These are phyloP conservation scores for Protomyces inundatus DNA, from an alignment of 1,139 yeast genomes.

Conservation along the genomic window DNA sequence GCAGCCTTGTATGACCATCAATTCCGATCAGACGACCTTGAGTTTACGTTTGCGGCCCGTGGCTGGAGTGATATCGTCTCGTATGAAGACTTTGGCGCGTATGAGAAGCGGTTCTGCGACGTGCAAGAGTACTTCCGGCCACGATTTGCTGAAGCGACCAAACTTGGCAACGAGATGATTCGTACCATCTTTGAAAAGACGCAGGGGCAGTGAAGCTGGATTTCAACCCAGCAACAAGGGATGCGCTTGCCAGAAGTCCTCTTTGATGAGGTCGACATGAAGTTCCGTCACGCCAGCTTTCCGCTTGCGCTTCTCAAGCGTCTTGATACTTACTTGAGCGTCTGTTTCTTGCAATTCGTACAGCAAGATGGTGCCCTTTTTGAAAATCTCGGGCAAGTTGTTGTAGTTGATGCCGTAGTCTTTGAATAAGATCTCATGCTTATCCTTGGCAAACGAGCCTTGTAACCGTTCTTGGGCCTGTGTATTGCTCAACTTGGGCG, in stretches of 20 bases:
- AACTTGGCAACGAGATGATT: slow-evolving; percentile 93
- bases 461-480: slow-evolving; percentile 54
- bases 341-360: not conserved
- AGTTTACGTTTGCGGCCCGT: slow-evolving; percentile 45
- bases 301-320: slow-evolving; percentile 47
- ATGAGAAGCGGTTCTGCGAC: slow-evolving; percentile 64
- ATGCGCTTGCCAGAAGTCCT: slow-evolving; percentile 49
- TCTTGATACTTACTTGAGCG: slow-evolving; percentile 33
- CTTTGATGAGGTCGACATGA: slow-evolving; percentile 58
- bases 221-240: not conserved
- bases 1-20: slow-evolving; percentile 63
- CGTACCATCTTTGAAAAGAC: slow-evolving; percentile 51
- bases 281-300: slow-evolving; percentile 47
- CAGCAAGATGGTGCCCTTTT: slow-evolving; percentile 69
- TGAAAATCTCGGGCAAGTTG: slow-evolving; percentile 78
- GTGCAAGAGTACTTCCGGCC: slow-evolving; percentile 78
- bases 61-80: slow-evolving; percentile 77
- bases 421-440: slow-evolving; percentile 74
- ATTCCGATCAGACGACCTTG: slow-evolving; percentile 80
- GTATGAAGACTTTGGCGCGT: slow-evolving; percentile 68
- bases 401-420: slow-evolving; percentile 83
- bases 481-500: slow-evolving; percentile 44
- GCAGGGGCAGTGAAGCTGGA: not conserved
- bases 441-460: slow-evolving; percentile 76
- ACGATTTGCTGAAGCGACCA: slow-evolving; percentile 82